Base-by-base conservation (phyloP, 805 yeast species). In the Candida easanensis region DNA sequence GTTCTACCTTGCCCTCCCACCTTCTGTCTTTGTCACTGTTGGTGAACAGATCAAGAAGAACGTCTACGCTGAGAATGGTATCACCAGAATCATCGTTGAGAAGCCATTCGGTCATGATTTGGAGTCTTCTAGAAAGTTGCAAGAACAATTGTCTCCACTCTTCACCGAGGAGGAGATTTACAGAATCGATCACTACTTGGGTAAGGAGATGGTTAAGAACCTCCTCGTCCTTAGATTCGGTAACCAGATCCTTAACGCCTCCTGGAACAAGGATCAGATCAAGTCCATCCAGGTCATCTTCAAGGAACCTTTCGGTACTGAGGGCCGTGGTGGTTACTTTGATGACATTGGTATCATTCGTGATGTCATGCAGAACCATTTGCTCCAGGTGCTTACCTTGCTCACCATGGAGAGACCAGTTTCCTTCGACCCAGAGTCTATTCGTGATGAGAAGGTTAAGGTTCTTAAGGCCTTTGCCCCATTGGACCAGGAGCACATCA, bases 251-350 rank as follows among this genome's bases (percentile, higher is more conserved):
- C 73, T 93, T 61, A 78, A 78, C 59, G 88, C 95, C n/a, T 78
- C 85, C 43, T 93, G 97, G 97, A 84, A 85, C 70, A 82, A 74
- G 62, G 77, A 85, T 51, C 84, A 77, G 65, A 80, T 93, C 60
- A 74, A 80, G 49, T 78, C 83, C 31, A 82, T 93, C 49, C 97
- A 91, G 72, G 81, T 93, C 54, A 78, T 91, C 13, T 91, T 93
- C 75, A 93, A 93, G 71, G 99, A 93, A 71, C 88, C 93, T n/a
- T 93, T 93, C 57, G 99, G 99, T 43, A 93, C 99, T 32, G 97
- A 93, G 69, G 99, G 99, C 44, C 81, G 99, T 63, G 99, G 99
- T 55, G 99, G 99, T 30, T 93, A 93, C 71, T 93, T 93, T 61
- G 98, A 93, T 68, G 73, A 76, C 43, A 88, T 90, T 59, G 99